phyloP scores from a whole-genome alignment of 148 eudicot species.

The Tetragonia tetragonoides region DNA sequence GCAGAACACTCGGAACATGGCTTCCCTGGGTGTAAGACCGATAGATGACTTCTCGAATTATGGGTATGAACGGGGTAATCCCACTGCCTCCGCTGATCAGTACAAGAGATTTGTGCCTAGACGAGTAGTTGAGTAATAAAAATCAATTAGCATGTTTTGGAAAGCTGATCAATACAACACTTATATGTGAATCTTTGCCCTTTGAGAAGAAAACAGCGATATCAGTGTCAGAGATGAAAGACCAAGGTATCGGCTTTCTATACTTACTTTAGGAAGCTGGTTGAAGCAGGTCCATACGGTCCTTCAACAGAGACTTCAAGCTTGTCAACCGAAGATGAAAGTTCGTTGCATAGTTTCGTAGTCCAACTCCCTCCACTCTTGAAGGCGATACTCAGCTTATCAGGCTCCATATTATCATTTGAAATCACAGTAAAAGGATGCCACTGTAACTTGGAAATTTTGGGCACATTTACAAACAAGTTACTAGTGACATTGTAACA shows the following conservation, averaged over 20 bases:
- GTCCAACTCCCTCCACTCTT: conserved; percentile 52
- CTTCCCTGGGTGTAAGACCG: conserved; percentile 24
- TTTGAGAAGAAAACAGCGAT: too few species aligned
- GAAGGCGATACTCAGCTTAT: conserved; percentile 54
- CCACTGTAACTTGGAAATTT: conserved; percentile 77
- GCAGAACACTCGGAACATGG: conserved; percentile 27
- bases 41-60: conserved; percentile 46
- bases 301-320: conserved; percentile 53
- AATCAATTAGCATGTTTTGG: background rate
- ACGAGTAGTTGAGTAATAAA: background rate
- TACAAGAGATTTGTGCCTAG: conserved; percentile 43
- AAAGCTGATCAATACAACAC: too few species aligned
- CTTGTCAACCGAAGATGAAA: conserved; percentile 41
- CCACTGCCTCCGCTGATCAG: conserved; percentile 57
- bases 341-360: conserved; percentile 37
- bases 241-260: too few species aligned
- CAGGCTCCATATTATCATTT: conserved; percentile 50
- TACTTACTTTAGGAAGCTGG: conserved; percentile 38
- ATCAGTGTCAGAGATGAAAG: too few species aligned
- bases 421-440: conserved; percentile 78
- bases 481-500: conserved; percentile 61
- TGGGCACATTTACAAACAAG: conserved; percentile 61
- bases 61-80: conserved; percentile 46
- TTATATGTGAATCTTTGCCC: too few species aligned
- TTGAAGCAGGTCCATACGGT: conserved; percentile 51